These are phyloP conservation scores for Fusarium liriodendri DNA, from an alignment of 2,329 filamentous ascomycete species.

Conservation along the genomic window DNA sequence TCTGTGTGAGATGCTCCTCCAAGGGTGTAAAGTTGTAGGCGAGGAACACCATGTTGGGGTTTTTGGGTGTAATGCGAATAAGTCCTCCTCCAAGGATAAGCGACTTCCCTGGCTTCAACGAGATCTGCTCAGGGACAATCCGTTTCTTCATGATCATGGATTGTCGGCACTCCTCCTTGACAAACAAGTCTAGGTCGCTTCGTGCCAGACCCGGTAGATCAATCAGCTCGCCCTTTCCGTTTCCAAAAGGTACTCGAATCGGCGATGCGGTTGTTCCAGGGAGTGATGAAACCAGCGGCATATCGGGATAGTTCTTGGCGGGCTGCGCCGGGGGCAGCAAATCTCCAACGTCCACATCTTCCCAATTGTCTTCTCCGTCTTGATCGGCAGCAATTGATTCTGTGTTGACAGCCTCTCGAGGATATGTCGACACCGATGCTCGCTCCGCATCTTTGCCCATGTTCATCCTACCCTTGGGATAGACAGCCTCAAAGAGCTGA, in stretches of 20 bases:
- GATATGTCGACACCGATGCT: slow-evolving; percentile 28
- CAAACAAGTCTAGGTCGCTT: slow-evolving; percentile 76
- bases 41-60: slow-evolving; percentile 72
- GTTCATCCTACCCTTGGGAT: slow-evolving; percentile 77
- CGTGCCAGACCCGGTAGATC: slow-evolving; percentile 89
- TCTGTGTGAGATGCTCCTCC: slow-evolving; percentile 79
- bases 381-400: slow-evolving; percentile 48
- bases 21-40: slow-evolving; percentile 90
- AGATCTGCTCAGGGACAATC: slow-evolving; percentile 77
- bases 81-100: slow-evolving; percentile 83
- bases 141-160: slow-evolving; percentile 84
- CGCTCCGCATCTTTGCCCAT: slow-evolving; percentile 23
- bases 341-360: slow-evolving; percentile 55
- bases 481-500: slow-evolving; percentile 86
- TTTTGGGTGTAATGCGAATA: slow-evolving; percentile 83
- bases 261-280: slow-evolving; percentile 96
- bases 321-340: slow-evolving; percentile 81
- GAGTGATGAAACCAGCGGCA: slow-evolving; percentile 87
- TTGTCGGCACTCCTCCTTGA: slow-evolving; percentile 72
- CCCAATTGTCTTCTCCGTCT: slow-evolving; percentile 19
- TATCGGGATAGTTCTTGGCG: slow-evolving; percentile 81
- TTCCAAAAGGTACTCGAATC: slow-evolving; percentile 91
- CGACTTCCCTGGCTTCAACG: slow-evolving; percentile 81
- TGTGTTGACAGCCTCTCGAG: slow-evolving; percentile 12
- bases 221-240: slow-evolving; percentile 88